Conservation (phyloP, 1,139 yeast genomes). For the Sugiyamaella grinbergsii region DNA sequence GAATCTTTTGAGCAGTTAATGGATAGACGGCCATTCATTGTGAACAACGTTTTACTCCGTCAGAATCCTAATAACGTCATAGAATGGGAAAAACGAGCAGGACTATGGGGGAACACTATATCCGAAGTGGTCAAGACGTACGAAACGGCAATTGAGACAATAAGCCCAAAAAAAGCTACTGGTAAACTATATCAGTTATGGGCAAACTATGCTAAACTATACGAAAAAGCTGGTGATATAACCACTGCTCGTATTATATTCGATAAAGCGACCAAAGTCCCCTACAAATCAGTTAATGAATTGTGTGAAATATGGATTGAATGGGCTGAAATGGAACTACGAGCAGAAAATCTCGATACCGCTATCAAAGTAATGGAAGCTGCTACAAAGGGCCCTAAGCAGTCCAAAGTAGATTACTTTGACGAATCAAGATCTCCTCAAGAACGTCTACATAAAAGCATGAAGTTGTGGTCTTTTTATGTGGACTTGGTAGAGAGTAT, state of each 20-base stretch:
- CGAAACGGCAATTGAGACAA: constrained; percentile 65
- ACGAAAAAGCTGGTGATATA: constrained; percentile 52
- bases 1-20: constrained; percentile 58
- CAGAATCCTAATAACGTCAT: constrained; percentile 63
- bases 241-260: constrained; percentile 62
- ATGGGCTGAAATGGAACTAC: constrained; percentile 71
- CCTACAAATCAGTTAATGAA: constrained; percentile 63
- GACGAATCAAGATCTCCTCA: constrained; percentile 58
- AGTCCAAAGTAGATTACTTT: constrained; percentile 42
- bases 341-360: constrained; percentile 52
- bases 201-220: constrained; percentile 68
- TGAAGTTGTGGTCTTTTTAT: constrained; percentile 71
- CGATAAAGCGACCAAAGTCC: constrained; percentile 70
- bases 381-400: constrained; percentile 53
- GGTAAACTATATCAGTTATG: constrained; percentile 54
- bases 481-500: constrained; percentile 71
- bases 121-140: constrained; percentile 56
- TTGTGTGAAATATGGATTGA: constrained; percentile 65
- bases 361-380: constrained; percentile 57
- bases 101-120: constrained; percentile 46
- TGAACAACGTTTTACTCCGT: constrained; percentile 67
- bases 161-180: constrained; percentile 61
- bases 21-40: constrained; percentile 54
- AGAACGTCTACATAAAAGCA: constrained; percentile 59
- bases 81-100: constrained; percentile 68